Percentiles rank a stretch among this genome's conserved stretches.
Evolutionary conservation across 2,329 filamentous ascomycete species (phyloP).

Genomic region (Arthrinium phaeospermum): DNA sequence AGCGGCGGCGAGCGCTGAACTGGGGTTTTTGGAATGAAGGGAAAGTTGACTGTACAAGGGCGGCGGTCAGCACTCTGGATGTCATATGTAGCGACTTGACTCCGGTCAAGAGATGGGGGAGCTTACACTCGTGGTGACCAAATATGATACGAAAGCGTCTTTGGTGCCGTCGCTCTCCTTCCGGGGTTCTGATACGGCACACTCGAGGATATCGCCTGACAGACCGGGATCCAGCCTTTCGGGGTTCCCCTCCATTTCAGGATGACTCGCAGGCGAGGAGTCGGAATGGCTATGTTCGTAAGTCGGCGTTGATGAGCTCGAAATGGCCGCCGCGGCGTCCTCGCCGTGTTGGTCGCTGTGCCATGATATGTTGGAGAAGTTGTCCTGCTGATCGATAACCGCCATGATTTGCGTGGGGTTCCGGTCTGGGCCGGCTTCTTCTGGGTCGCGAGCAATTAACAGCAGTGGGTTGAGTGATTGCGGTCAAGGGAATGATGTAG

Average conservation of each 20-base stretch:
- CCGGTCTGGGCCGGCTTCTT: neutral
- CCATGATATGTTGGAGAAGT: slow-evolving; percentile 86
- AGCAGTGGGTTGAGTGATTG: neutral
- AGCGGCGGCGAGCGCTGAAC: slow-evolving; percentile 84
- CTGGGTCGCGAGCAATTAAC: neutral
- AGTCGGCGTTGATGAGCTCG: slow-evolving; percentile 31
- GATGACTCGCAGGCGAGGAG: slow-evolving; percentile 35
- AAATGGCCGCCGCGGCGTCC: slow-evolving; percentile 38
- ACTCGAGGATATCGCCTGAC: slow-evolving; percentile 79
- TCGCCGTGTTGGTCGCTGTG: slow-evolving; percentile 63
- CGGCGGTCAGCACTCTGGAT: slow-evolving; percentile 23
- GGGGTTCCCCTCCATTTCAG: slow-evolving; percentile 53
- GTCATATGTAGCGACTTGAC: neutral
- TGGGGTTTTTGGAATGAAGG: slow-evolving; percentile 85
- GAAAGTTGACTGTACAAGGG: slow-evolving; percentile 80
- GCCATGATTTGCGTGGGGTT: slow-evolving; percentile 41
- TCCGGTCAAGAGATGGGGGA: neutral
- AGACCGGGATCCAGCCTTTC: slow-evolving; percentile 59
- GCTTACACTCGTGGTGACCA: slow-evolving; percentile 84
- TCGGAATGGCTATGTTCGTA: slow-evolving; percentile 30
- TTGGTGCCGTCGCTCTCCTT: slow-evolving; percentile 98
- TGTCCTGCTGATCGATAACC: slow-evolving; percentile 62
- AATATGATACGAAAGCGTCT: slow-evolving; percentile 94
- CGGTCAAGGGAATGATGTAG: neutral
- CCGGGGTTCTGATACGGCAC: slow-evolving; percentile 79